A percentile compares a stretch with the other conserved stretches of the same genome.
These are phyloP conservation scores for Coprinellus micaceus DNA, from an alignment of 768 basidiomycete genomes.

Conservation along the genomic window DNA sequence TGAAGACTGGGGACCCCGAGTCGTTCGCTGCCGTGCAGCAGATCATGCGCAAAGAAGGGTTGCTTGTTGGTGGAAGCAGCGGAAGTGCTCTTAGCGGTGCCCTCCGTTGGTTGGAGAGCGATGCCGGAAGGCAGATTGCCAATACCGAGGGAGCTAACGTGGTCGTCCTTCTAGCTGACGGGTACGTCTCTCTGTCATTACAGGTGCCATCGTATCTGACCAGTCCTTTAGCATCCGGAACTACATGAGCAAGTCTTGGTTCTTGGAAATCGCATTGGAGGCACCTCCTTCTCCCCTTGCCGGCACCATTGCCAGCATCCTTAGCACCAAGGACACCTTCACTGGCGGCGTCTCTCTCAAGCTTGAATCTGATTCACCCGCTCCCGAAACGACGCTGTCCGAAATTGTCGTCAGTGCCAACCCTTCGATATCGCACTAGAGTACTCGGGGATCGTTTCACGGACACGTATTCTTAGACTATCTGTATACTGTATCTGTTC, in stretches of 20 bases:
- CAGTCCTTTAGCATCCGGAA: constrained; percentile 66
- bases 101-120: constrained; percentile 70
- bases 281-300: constrained; percentile 54
- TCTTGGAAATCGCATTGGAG: constrained; percentile 63
- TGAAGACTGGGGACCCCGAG: constrained; percentile 81
- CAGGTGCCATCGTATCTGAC: not conserved
- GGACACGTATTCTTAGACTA: too few relatives aligned
- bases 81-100: constrained; percentile 83
- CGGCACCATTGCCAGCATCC: constrained; percentile 35
- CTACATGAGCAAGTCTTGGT: constrained; percentile 95
- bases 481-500: too few relatives aligned
- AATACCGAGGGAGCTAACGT: constrained; percentile 77
- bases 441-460: too few relatives aligned
- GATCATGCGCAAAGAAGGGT: constrained; percentile 80
- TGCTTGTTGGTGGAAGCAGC: constrained; percentile 91
- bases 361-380: not conserved
- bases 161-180: constrained; percentile 86
- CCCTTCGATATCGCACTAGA: too few relatives aligned
- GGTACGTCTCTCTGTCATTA: constrained; percentile 56
- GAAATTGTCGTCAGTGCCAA: too few relatives aligned
- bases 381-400: too few relatives aligned
- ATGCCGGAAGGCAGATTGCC: constrained; percentile 60
- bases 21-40: constrained; percentile 71
- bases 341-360: not conserved
- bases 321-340: constrained; percentile 14